Evolutionary conservation across 768 basidiomycete genomes (phyloP).

Genomic region (Leccinellum albellum): DNA sequence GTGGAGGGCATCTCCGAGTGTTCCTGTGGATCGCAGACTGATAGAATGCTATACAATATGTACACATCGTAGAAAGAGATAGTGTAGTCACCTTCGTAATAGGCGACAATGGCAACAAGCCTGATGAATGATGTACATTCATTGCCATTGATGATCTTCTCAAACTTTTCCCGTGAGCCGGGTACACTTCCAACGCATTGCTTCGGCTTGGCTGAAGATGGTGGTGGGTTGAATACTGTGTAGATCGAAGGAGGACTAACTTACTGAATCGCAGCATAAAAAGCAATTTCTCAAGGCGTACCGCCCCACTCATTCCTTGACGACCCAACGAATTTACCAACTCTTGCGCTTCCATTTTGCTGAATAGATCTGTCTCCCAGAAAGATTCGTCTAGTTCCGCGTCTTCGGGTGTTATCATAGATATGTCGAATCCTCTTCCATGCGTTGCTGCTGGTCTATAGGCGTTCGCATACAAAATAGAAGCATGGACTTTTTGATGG

Average conservation of each 20-base stretch:
- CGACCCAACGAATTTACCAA: neutral
- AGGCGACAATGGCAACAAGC: neutral
- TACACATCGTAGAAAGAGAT: neutral
- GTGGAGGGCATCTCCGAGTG: too few relatives aligned
- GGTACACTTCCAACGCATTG: neutral
- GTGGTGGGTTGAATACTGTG: neutral
- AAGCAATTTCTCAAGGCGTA: neutral
- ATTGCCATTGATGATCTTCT: neutral
- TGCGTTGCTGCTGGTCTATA: neutral
- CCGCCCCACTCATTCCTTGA: neutral
- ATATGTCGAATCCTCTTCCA: neutral
- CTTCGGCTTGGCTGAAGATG: constrained; percentile 15
- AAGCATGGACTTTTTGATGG: neutral
- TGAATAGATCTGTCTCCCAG: constrained; percentile 12
- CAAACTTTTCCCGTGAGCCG: neutral
- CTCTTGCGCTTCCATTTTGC: neutral
- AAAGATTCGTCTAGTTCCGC: neutral
- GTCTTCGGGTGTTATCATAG: neutral
- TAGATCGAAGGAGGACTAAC: neutral
- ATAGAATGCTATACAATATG: neutral
- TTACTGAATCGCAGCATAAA: neutral
- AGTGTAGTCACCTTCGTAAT: neutral
- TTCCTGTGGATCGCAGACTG: neutral
- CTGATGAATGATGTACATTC: neutral
- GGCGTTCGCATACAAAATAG: neutral